Percentiles rank a stretch among this genome's conserved stretches.
phyloP scores from a whole-genome alignment of 1,284 basidiomycete genomes.

The Cutaneotrichosporon cutaneum region DNA sequence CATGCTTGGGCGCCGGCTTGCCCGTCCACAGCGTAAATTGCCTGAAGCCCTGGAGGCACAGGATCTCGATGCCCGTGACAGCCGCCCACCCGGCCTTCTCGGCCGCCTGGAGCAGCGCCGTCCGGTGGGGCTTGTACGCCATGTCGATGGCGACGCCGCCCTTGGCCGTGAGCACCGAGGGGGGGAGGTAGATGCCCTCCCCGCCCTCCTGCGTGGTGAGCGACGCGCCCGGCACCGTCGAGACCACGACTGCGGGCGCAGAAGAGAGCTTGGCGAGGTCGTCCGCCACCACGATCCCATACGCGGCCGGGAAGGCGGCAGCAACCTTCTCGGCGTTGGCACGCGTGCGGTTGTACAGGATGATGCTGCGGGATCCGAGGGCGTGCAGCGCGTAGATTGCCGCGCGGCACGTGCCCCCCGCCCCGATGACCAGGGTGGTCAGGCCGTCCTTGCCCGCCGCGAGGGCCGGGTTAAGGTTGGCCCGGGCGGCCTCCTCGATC shows the following conservation, averaged over 20 bases:
- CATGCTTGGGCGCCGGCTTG: slow-evolving; percentile 52
- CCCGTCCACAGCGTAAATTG: slow-evolving; percentile 82
- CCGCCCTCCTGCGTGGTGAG: slow-evolving; percentile 55
- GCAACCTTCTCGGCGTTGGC: slow-evolving; percentile 70
- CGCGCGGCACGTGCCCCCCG: slow-evolving; percentile 87
- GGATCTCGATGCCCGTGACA: slow-evolving; percentile 76
- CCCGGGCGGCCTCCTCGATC: slow-evolving; percentile 62
- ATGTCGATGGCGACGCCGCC: slow-evolving; percentile 80
- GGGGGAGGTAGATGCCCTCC: slow-evolving; percentile 61
- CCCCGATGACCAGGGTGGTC: slow-evolving; percentile 78
- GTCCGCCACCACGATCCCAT: slow-evolving; percentile 60
- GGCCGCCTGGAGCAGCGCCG: slow-evolving; percentile 51
- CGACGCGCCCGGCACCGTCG: slow-evolving; percentile 77
- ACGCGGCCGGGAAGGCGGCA: slow-evolving; percentile 63
- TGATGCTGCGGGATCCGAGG: slow-evolving; percentile 68
- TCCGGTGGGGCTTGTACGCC: slow-evolving; percentile 77
- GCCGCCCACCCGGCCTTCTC: slow-evolving; percentile 62
- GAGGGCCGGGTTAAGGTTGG: slow-evolving; percentile 43
- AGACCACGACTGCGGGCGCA: slow-evolving; percentile 71
- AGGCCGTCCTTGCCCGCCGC: slow-evolving; percentile 45
- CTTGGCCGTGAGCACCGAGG: slow-evolving; percentile 49
- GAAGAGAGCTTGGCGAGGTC: slow-evolving; percentile 61
- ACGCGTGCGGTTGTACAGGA: slow-evolving; percentile 79
- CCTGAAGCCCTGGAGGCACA: slow-evolving; percentile 80
- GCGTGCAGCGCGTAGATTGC: slow-evolving; percentile 82